These are phyloP conservation scores for Phialophora verrucosa DNA, from an alignment of 2,329 filamentous ascomycete genomes.

Conservation along the genomic window DNA sequence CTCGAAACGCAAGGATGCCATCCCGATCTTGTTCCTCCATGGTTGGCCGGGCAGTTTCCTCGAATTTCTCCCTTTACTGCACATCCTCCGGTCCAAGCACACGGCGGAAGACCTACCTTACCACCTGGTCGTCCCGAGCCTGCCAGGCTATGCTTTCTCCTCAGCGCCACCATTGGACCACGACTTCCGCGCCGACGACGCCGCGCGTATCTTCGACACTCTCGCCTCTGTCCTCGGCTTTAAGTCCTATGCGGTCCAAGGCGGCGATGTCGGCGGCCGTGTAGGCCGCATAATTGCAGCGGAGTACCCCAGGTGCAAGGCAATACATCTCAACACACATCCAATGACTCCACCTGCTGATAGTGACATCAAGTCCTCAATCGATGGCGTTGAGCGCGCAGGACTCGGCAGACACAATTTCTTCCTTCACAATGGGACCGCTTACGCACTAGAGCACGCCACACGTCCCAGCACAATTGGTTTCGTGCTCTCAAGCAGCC, in stretches of 20 bases:
- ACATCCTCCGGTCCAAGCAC: slow-evolving; percentile 54
- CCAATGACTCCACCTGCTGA: slow-evolving; percentile 15
- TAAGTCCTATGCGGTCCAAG: slow-evolving; percentile 59
- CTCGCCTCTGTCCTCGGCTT: slow-evolving; percentile 62
- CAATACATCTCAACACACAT: slow-evolving; percentile 21
- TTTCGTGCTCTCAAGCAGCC: slow-evolving; percentile 58
- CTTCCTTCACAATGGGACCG: slow-evolving; percentile 52
- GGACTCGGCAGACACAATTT: slow-evolving; percentile 44
- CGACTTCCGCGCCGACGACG: slow-evolving; percentile 51
- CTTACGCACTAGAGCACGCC: slow-evolving; percentile 60
- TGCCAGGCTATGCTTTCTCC: slow-evolving; percentile 62
- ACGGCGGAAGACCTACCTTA: slow-evolving; percentile 59
- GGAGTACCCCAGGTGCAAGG: slow-evolving; percentile 54
- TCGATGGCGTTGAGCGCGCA: slow-evolving; percentile 43
- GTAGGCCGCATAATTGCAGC: slow-evolving; percentile 52
- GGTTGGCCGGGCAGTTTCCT: slow-evolving; percentile 47
- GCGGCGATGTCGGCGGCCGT: slow-evolving; percentile 61
- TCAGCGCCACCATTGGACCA: slow-evolving; percentile 52
- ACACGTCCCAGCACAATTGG: slow-evolving; percentile 63
- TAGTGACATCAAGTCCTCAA: not conserved
- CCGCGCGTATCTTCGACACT: slow-evolving; percentile 55
- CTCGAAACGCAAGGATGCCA: slow-evolving; percentile 56
- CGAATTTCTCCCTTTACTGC: slow-evolving; percentile 62
- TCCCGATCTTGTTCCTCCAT: slow-evolving; percentile 61
- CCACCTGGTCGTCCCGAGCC: slow-evolving; percentile 62